Conservation (phyloP, 2,329 filamentous ascomycete genomes). For the Aspergillus sp. region DNA sequence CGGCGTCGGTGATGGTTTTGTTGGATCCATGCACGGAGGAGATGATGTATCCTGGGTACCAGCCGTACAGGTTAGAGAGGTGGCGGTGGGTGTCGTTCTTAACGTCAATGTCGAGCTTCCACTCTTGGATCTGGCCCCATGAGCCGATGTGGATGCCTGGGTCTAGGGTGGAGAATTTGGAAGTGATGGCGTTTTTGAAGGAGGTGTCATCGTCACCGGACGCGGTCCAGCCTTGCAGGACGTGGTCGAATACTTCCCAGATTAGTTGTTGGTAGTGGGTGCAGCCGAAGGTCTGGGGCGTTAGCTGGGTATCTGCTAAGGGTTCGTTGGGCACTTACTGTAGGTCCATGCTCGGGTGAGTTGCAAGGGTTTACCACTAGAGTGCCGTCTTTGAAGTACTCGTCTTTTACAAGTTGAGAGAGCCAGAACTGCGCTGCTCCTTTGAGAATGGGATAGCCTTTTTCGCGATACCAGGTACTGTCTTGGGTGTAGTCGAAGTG, state of each 20-base stretch:
- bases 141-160: slow-evolving; percentile 42
- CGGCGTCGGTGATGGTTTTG: slow-evolving; percentile 47
- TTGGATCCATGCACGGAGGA: slow-evolving; percentile 46
- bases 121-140: slow-evolving; percentile 53
- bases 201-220: slow-evolving; percentile 31
- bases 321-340: slow-evolving; percentile 16
- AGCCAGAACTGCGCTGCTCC: slow-evolving; percentile 60
- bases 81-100: slow-evolving; percentile 54
- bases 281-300: slow-evolving; percentile 27
- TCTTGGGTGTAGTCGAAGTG: slow-evolving; percentile 58
- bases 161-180: slow-evolving; percentile 18
- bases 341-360: slow-evolving; percentile 59
- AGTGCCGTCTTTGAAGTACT: slow-evolving; percentile 53
- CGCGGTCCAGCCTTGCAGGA: slow-evolving; percentile 38
- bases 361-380: slow-evolving; percentile 62
- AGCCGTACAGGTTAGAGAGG: slow-evolving; percentile 59
- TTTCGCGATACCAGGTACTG: slow-evolving; percentile 45
- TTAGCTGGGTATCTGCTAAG: background rate
- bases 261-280: slow-evolving; percentile 29
- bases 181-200: slow-evolving; percentile 12
- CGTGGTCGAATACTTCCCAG: slow-evolving; percentile 45
- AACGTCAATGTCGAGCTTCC: slow-evolving; percentile 50
- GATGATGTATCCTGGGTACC: slow-evolving; percentile 57
- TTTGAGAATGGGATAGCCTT: slow-evolving; percentile 58
- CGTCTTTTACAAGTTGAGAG: slow-evolving; percentile 54